A percentile compares a stretch with the other conserved stretches of the same genome.
Conservation (phyloP, 2,329 filamentous ascomycete species). For the Magnaporthiopsis incrustans region DNA sequence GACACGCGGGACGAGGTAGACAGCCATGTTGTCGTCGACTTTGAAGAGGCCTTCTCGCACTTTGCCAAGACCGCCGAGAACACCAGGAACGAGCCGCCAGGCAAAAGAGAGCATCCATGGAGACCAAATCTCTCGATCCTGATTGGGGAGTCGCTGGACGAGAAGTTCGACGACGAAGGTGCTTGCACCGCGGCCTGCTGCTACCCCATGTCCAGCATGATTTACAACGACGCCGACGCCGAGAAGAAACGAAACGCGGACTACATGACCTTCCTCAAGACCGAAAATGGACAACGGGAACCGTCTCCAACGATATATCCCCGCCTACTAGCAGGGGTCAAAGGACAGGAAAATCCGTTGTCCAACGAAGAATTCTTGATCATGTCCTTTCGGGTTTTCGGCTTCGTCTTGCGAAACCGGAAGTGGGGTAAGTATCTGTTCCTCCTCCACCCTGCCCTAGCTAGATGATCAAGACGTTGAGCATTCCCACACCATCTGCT, state of each 20-base stretch:
- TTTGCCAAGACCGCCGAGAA: not conserved
- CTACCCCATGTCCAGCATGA: not conserved
- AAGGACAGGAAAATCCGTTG: constrained; percentile 1
- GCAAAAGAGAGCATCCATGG: not conserved
- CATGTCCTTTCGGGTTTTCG: constrained; percentile 25
- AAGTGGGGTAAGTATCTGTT: constrained; percentile 22
- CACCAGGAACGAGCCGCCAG: too few species aligned
- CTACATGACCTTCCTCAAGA: constrained; percentile 11
- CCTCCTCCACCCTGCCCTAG: too few species aligned
- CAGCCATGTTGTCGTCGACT: constrained; percentile 24
- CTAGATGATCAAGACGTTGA: too few species aligned
- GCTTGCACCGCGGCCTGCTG: constrained; percentile 11
- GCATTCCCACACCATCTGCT: too few species aligned
- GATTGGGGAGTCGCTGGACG: not conserved
- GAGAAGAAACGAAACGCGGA: constrained; percentile 9
- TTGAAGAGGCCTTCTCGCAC: constrained; percentile 17
- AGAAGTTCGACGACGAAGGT: not conserved
- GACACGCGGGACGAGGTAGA: constrained; percentile 20
- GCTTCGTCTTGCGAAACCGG: constrained; percentile 23
- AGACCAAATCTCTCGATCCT: not conserved
- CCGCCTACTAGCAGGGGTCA: constrained; percentile 8
- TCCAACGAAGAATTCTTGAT: constrained; percentile 21
- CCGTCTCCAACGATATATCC: constrained; percentile 11
- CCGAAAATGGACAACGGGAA: constrained; percentile 6
- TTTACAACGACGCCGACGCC: constrained; percentile 8